phyloP scores from a whole-genome alignment of 2,329 filamentous ascomycete species.

The Lachnellula cervina region DNA sequence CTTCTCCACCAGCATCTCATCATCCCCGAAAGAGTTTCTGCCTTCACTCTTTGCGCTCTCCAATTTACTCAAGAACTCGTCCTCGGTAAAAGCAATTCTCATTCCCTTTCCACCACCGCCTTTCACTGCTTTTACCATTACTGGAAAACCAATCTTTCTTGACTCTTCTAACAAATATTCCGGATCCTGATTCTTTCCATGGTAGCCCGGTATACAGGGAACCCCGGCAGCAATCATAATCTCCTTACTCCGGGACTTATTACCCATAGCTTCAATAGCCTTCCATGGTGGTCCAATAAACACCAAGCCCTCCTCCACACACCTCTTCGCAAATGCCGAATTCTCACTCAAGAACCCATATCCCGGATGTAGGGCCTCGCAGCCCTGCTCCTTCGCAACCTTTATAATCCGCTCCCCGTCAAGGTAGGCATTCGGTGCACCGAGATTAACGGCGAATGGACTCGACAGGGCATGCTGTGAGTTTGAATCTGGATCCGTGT shows the following conservation, averaged over 20 bases:
- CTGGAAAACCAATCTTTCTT: slow-evolving; percentile 61
- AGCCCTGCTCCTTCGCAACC: slow-evolving; percentile 79
- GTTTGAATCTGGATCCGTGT: slow-evolving; percentile 83
- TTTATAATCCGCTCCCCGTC: slow-evolving; percentile 90
- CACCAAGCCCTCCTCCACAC: slow-evolving; percentile 81
- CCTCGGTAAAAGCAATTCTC: slow-evolving; percentile 63
- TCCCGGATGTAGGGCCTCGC: slow-evolving; percentile 88
- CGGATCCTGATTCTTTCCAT: slow-evolving; percentile 75
- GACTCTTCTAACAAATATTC: slow-evolving; percentile 61
- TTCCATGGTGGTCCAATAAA: slow-evolving; percentile 88
- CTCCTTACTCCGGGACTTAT: slow-evolving; percentile 89
- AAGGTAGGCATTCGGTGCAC: slow-evolving; percentile 79
- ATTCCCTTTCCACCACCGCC: slow-evolving; percentile 84
- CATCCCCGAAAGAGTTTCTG: slow-evolving; percentile 73
- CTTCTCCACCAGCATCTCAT: slow-evolving; percentile 79
- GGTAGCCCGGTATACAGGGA: slow-evolving; percentile 93
- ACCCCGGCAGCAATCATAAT: slow-evolving; percentile 97
- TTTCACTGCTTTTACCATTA: slow-evolving; percentile 74
- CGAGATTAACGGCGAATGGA: slow-evolving; percentile 77
- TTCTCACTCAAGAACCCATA: slow-evolving; percentile 98
- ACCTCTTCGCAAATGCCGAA: slow-evolving; percentile 80
- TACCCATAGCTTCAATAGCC: slow-evolving; percentile 85
- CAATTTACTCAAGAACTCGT: slow-evolving; percentile 67
- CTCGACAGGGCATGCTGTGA: slow-evolving; percentile 87
- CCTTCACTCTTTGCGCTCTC: slow-evolving; percentile 71